phyloP scores from a whole-genome alignment of 148 eudicot genomes.

The Spergularia marina region DNA sequence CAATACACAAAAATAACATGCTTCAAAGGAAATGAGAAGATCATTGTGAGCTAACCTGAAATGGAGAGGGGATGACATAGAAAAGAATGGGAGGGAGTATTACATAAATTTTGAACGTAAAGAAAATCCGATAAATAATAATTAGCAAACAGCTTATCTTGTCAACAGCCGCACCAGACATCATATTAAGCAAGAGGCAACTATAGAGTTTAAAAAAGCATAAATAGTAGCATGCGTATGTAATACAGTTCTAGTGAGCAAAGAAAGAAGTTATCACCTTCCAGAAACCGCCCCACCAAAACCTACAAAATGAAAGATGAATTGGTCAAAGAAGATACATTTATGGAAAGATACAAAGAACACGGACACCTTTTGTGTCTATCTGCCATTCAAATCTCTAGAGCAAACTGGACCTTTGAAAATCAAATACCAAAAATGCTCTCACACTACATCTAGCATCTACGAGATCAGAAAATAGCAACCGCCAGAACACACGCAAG shows the following conservation, averaged over 20 bases:
- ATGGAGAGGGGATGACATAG: too few species aligned
- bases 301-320: slow-evolving; percentile 46
- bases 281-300: slow-evolving; percentile 99
- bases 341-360: neutral
- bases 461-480: neutral
- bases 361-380: neutral
- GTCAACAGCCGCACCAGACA: neutral
- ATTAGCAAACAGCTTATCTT: too few species aligned
- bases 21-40: too few species aligned
- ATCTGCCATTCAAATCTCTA: neutral
- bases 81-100: too few species aligned
- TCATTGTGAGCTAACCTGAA: too few species aligned
- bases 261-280: slow-evolving; percentile 53
- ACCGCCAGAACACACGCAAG: neutral
- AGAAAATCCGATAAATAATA: too few species aligned
- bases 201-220: neutral
- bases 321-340: slow-evolving; percentile 17
- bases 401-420: neutral
- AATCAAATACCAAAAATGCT: neutral
- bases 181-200: neutral
- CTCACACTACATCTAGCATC: neutral
- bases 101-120: too few species aligned
- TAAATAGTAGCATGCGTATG: neutral
- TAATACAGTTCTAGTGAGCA: slow-evolving; percentile 10
- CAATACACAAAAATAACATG: too few species aligned